phyloP scores from a whole-genome alignment of 2,329 filamentous ascomycete genomes.

The Calonectria naviculata region DNA sequence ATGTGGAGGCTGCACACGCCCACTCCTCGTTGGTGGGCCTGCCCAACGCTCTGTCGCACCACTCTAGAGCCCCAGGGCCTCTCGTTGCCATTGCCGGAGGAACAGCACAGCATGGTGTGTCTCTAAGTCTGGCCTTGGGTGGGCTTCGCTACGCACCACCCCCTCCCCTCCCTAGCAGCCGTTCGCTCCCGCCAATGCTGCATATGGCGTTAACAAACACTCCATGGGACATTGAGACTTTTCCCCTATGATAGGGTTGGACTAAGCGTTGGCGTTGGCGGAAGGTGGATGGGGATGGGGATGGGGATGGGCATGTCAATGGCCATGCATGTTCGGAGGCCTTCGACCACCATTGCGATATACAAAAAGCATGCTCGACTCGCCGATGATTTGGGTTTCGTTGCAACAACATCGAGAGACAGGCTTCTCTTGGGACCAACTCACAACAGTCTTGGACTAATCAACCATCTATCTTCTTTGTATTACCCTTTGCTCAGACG shows the following conservation, averaged over 20 bases:
- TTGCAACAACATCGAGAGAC: conserved; percentile 36
- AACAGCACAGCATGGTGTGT: not conserved
- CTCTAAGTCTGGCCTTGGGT: not conserved
- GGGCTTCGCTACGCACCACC: not conserved
- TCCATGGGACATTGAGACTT: conserved; percentile 35
- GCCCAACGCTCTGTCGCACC: conserved; percentile 29
- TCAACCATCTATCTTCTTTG: not conserved
- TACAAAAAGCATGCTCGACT: conserved; percentile 43
- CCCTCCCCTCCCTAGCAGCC: conserved; percentile 33
- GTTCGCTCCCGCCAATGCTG: conserved; percentile 41
- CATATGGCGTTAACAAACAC: conserved; percentile 21
- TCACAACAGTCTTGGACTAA: conserved; percentile 1
- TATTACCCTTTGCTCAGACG: not conserved
- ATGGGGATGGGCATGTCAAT: conserved; percentile 26
- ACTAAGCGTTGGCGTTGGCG: conserved; percentile 14
- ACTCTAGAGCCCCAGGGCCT: conserved; percentile 25
- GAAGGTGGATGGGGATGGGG: conserved; percentile 29
- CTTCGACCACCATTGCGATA: conserved; percentile 41
- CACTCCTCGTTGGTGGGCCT: conserved; percentile 31
- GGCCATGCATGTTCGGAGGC: conserved; percentile 32
- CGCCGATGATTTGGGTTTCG: conserved; percentile 23
- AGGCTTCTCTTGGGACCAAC: conserved; percentile 35
- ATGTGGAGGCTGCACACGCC: conserved; percentile 34
- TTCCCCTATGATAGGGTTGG: conserved; percentile 32
- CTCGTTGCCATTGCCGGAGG: conserved; percentile 29